Conservation (phyloP, 2,329 filamentous ascomycete genomes). For the Epichloe glyceriae region DNA sequence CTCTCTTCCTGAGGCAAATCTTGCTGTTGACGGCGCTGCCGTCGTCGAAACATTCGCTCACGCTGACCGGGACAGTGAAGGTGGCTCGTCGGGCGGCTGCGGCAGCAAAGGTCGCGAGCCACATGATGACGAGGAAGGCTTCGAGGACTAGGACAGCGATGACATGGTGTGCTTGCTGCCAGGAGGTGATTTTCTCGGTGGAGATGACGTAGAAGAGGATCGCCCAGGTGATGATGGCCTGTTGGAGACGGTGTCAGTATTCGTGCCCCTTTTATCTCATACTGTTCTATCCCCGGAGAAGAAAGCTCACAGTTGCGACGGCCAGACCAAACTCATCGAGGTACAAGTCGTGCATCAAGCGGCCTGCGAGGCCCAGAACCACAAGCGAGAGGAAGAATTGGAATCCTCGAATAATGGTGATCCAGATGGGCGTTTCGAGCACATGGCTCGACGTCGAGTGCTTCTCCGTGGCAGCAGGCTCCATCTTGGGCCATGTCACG, state of each 20-base stretch:
- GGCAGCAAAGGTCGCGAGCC: slow-evolving; percentile 31
- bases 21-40: slow-evolving; percentile 27
- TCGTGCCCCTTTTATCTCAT: background rate
- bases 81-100: slow-evolving; percentile 25
- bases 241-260: slow-evolving; percentile 2
- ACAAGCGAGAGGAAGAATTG: slow-evolving; percentile 30
- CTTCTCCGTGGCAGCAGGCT: background rate
- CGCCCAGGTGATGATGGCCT: slow-evolving; percentile 35
- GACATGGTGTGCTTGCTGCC: slow-evolving; percentile 28
- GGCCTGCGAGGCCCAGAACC: slow-evolving; percentile 28
- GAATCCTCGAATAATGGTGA: slow-evolving; percentile 26
- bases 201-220: slow-evolving; percentile 28
- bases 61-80: slow-evolving; percentile 20
- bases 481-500: background rate
- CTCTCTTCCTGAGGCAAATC: slow-evolving; percentile 20
- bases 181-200: slow-evolving; percentile 24
- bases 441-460: slow-evolving; percentile 14
- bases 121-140: slow-evolving; percentile 30
- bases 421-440: slow-evolving; percentile 29
- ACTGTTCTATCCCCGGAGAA: background rate
- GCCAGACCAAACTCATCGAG: slow-evolving; percentile 27
- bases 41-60: slow-evolving; percentile 21
- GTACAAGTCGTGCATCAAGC: slow-evolving; percentile 27
- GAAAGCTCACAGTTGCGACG: slow-evolving; percentile 25
- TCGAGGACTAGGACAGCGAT: slow-evolving; percentile 32